Base-by-base conservation (phyloP, 208 protist species). In the Acanthamoeba healyi region DNA sequence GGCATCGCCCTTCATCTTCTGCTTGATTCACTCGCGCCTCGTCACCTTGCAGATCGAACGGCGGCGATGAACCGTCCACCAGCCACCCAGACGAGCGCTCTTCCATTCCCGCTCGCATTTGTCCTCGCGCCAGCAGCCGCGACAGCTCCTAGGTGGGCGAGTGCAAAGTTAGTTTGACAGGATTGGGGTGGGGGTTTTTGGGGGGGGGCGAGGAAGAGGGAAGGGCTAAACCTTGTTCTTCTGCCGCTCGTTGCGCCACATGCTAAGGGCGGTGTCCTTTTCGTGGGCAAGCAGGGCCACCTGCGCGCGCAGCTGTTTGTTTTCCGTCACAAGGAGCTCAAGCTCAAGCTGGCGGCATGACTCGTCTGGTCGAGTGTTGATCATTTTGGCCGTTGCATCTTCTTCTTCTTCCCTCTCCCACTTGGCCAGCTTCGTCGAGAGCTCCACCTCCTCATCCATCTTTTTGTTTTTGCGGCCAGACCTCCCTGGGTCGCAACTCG, bases 221-320 rank as follows among this genome's bases (percentile, higher is more conserved):
- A 10, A 1, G 40, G 29, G 0, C 12, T 2, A 86, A 34, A 90
- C 49, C 49, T 49, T 26, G 46, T 70, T 49, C 36, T 26, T 29
- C 32, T 63, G 26, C 29, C 32, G 49, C 32, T 90, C 54, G 29
- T 70, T 70, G 32, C 82, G 82, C 51, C 54, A 90, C 51, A 90
- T 63, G 82, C 54, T 15, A 14, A 90, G 46, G 7, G 38, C 32
- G 2, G 40, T 22, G 15, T 90, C 82, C 34, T 70, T 90, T 46
- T 90, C 82, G 54, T 90, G 82, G 0, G 58, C n/a, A 1, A 70
- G 36, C 24, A 72, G 32, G 32, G 54, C 58, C 1, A 90, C 36
- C n/a, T 90, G 82, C 3, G 82, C 82, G 24, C 82, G 46, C 32
- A 90, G 82, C 54, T 90, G 32, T 34, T 70, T 63, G 24, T 90